phyloP scores from a whole-genome alignment of 2,329 filamentous ascomycete species.

The Curvularia verruculosa region DNA sequence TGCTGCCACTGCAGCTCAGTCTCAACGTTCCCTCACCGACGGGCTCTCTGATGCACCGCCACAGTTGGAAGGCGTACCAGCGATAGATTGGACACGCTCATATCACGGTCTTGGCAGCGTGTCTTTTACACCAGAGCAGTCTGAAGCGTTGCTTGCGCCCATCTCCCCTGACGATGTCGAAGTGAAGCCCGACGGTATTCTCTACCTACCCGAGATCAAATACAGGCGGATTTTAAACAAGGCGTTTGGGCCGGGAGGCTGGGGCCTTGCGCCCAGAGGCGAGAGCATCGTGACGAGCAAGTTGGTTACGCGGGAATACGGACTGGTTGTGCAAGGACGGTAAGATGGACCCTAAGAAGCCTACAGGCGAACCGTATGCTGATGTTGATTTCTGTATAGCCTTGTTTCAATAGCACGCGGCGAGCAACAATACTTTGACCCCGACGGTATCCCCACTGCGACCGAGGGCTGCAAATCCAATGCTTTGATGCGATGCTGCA shows the following conservation, averaged over 20 bases:
- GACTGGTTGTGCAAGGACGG: slow-evolving; percentile 85
- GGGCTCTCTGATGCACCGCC: slow-evolving; percentile 59
- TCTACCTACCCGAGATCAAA: slow-evolving; percentile 98
- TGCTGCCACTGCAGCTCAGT: slow-evolving; percentile 33
- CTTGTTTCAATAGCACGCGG: slow-evolving; percentile 91
- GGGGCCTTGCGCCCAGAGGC: slow-evolving; percentile 88
- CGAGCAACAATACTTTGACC: slow-evolving; percentile 90
- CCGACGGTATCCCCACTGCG: slow-evolving; percentile 89
- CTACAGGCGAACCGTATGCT: background rate
- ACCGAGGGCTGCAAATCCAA: slow-evolving; percentile 98
- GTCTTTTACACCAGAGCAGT: slow-evolving; percentile 73
- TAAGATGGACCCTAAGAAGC: slow-evolving; percentile 51
- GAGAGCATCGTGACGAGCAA: slow-evolving; percentile 85
- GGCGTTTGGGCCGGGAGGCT: slow-evolving; percentile 93
- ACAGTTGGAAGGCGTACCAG: slow-evolving; percentile 56
- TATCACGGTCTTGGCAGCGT: slow-evolving; percentile 77
- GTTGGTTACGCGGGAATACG: slow-evolving; percentile 87
- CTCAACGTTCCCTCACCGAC: slow-evolving; percentile 53
- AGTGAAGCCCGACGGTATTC: slow-evolving; percentile 95
- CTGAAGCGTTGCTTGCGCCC: slow-evolving; percentile 70
- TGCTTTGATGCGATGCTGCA: slow-evolving; percentile 96
- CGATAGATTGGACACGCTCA: slow-evolving; percentile 81
- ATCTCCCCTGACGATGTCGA: slow-evolving; percentile 80
- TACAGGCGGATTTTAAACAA: slow-evolving; percentile 88
- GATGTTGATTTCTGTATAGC: slow-evolving; percentile 56